Evolutionary conservation across 108 stramenopile genomes (phyloP).

Genomic region (Skeletonema menzelii): DNA sequence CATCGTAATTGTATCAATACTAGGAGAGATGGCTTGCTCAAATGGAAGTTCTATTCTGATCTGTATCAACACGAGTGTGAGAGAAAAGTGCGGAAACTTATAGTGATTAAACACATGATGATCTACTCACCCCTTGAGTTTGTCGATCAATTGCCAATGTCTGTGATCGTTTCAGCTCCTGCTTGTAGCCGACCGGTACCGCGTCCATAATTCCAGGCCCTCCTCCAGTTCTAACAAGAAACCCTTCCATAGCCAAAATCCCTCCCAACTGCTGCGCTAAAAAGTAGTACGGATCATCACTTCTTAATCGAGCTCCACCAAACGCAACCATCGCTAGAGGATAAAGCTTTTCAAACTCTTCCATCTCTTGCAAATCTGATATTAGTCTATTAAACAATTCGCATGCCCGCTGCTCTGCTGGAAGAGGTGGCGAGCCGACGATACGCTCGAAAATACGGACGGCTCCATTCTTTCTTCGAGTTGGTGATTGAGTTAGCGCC

Average conservation of each 20-base stretch:
- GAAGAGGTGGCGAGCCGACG: constrained; percentile 26
- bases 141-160: background rate
- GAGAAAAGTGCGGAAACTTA: background rate
- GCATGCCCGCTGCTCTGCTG: constrained; percentile 5
- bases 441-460: constrained; percentile 26
- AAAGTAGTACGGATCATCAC: constrained; percentile 20
- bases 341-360: constrained; percentile 26
- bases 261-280: constrained; percentile 19
- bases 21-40: constrained; percentile 22
- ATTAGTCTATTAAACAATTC: constrained; percentile 4
- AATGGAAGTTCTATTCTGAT: constrained; percentile 39
- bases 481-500: constrained; percentile 20
- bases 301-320: constrained; percentile 23
- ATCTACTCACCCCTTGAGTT: constrained; percentile 24
- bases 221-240: constrained; percentile 25
- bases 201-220: constrained; percentile 35
- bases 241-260: constrained; percentile 18
- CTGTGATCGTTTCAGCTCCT: constrained; percentile 1
- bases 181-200: constrained; percentile 26
- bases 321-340: constrained; percentile 31
- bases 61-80: background rate
- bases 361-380: constrained; percentile 23
- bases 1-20: constrained; percentile 32
- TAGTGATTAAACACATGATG: no score
- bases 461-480: constrained; percentile 9